A percentile compares a stretch with the other conserved stretches of the same genome.
Conservation (phyloP, 495 filamentous ascomycete species). For the Physcia stellaris region DNA sequence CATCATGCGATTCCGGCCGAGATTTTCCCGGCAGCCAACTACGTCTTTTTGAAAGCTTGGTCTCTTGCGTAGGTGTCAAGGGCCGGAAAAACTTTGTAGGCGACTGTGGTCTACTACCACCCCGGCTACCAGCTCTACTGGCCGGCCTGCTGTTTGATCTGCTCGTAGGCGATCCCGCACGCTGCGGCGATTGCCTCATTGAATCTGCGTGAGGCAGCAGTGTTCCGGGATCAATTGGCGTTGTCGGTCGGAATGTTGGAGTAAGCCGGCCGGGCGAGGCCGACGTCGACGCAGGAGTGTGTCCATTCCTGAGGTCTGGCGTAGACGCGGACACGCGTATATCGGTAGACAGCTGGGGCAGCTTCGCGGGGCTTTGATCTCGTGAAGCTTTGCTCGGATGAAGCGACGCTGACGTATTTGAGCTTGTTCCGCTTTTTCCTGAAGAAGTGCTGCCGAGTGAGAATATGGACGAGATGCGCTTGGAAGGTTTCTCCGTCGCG, state of each 20-base stretch:
- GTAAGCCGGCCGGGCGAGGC: not conserved
- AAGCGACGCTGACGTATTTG: slow-evolving; percentile 1
- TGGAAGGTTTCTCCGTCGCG: slow-evolving; percentile 5
- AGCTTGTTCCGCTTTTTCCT: slow-evolving; percentile 13
- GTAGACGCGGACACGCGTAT: slow-evolving; percentile 1
- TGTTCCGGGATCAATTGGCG: not conserved
- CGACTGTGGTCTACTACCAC: not conserved
- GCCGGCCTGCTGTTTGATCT: not conserved
- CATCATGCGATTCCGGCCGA: slow-evolving; percentile 23
- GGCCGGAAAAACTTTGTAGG: slow-evolving; percentile 1
- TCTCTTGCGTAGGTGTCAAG: slow-evolving; percentile 8
- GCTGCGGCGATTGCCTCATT: too few species aligned
- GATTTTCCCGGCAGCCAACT: slow-evolving; percentile 42
- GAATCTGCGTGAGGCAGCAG: too few species aligned
- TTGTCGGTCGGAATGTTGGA: not conserved
- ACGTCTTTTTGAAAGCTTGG: slow-evolving; percentile 25
- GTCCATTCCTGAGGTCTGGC: not conserved
- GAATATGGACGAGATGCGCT: slow-evolving; percentile 12
- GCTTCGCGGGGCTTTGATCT: not conserved
- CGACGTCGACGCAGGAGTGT: slow-evolving; percentile 2
- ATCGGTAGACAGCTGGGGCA: not conserved
- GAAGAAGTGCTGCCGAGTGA: slow-evolving; percentile 9
- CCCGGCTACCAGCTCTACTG: not conserved
- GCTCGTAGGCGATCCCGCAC: not conserved
- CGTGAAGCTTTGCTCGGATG: slow-evolving; percentile 5